phyloP scores from a whole-genome alignment of 78 protist species.

The Monocercomonoides exilis region DNA sequence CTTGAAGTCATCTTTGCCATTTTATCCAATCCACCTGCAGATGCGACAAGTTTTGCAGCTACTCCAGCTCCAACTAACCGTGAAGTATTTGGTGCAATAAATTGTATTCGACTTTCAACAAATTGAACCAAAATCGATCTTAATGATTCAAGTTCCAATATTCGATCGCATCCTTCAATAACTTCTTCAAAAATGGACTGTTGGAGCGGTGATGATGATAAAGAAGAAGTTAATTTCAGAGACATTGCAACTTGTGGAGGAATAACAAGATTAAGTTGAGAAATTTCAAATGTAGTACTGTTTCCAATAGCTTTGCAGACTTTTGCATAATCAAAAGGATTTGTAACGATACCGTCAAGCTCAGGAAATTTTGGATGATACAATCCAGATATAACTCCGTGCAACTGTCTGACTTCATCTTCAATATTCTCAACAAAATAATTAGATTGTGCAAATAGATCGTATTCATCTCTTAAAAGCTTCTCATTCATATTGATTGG shows the following conservation, averaged over 20 bases:
- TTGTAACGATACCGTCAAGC: constrained; percentile 44
- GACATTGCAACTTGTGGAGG: constrained; percentile 4
- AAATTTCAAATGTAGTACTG: background rate
- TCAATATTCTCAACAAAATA: too few species aligned
- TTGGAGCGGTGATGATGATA: constrained; percentile 19
- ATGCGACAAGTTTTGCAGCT: constrained; percentile 62
- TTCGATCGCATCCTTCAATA: constrained; percentile 46
- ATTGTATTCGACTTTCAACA: constrained; percentile 65
- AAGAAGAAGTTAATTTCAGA: constrained; percentile 31
- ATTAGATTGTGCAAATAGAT: too few species aligned
- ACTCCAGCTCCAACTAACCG: constrained; percentile 52
- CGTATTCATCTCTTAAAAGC: too few species aligned
- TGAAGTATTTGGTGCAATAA: constrained; percentile 66
- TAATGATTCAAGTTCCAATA: constrained; percentile 33
- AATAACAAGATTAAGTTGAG: too few species aligned
- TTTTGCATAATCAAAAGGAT: constrained; percentile 59
- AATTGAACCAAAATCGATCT: constrained; percentile 16
- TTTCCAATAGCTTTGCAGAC: constrained; percentile 42
- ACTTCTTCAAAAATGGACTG: constrained; percentile 11
- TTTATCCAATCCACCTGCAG: constrained; percentile 57
- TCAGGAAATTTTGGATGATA: constrained; percentile 73
- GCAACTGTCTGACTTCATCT: too few species aligned
- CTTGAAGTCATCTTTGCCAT: constrained; percentile 63
- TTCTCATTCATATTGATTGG: too few species aligned
- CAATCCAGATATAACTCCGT: too few species aligned